Percentiles rank a stretch among this genome's conserved stretches.
Conservation (phyloP, 176 grass and related monocot genomes). For the Puccinellia tenuiflora region DNA sequence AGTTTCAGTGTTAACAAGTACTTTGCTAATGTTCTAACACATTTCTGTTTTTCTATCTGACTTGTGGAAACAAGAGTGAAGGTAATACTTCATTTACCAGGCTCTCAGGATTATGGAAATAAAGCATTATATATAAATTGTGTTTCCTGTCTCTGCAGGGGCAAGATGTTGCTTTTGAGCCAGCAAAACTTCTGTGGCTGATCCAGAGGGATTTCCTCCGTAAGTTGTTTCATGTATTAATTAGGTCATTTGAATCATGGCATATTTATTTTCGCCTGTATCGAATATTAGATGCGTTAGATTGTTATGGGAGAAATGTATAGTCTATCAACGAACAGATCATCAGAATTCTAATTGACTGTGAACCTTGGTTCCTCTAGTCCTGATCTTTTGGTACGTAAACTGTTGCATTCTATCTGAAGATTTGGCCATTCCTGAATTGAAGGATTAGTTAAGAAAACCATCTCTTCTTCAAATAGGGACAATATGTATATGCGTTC, state of each 20-base stretch:
- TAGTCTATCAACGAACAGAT: neutral
- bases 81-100: conserved; percentile 45
- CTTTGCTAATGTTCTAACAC: conserved; percentile 35
- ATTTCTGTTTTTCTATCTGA: neutral
- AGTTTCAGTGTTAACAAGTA: neutral
- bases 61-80: conserved; percentile 70
- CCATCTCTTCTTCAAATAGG: neutral
- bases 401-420: neutral
- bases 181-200: conserved; percentile 94
- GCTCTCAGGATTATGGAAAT: neutral
- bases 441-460: neutral
- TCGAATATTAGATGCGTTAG: neutral
- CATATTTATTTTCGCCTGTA: neutral
- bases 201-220: conserved; percentile 94
- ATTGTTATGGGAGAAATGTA: neutral
- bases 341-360: neutral
- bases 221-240: conserved; percentile 35
- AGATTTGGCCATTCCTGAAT: neutral
- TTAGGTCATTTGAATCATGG: neutral
- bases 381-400: neutral
- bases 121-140: neutral
- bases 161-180: conserved; percentile 92
- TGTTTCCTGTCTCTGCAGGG: conserved; percentile 43
- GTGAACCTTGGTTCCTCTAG: neutral
- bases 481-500: neutral